phyloP scores from a whole-genome alignment of 2,329 filamentous ascomycete genomes.

The Cytospora piceae region DNA sequence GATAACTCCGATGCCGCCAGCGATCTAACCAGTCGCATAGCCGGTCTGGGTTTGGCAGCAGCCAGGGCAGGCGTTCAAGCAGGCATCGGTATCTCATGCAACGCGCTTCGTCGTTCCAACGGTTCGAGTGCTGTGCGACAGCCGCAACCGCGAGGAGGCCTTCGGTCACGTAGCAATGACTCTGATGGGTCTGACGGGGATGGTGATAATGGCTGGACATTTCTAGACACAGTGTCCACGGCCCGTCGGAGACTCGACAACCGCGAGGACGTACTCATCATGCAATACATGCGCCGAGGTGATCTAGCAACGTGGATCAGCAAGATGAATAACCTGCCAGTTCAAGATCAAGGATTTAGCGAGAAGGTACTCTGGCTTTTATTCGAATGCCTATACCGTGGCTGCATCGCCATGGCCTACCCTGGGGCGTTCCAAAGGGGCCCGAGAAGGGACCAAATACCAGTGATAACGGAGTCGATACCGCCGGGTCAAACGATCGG shows the following conservation, averaged over 20 bases:
- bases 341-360: background rate
- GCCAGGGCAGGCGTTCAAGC: too few relatives aligned
- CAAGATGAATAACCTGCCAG: background rate
- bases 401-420: conserved; percentile 11
- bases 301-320: conserved; percentile 15
- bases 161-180: too few relatives aligned
- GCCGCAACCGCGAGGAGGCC: too few relatives aligned
- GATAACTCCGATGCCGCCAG: too few relatives aligned
- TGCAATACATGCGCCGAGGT: conserved; percentile 10
- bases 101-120: too few relatives aligned
- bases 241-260: background rate
- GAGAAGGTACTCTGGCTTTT: conserved; percentile 11
- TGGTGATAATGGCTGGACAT: too few relatives aligned
- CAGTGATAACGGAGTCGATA: background rate
- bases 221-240: too few relatives aligned
- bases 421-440: conserved; percentile 6
- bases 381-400: conserved; percentile 18
- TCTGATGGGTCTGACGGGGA: too few relatives aligned
- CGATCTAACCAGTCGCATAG: too few relatives aligned
- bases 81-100: too few relatives aligned
- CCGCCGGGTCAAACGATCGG: background rate
- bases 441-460: conserved; percentile 5
- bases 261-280: background rate
- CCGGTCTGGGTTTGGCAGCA: too few relatives aligned
- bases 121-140: too few relatives aligned